A percentile compares a stretch with the other conserved stretches of the same genome.
These are phyloP conservation scores for Syzygium syzygioides DNA, from an alignment of 441 rosid genomes.

Conservation along the genomic window DNA sequence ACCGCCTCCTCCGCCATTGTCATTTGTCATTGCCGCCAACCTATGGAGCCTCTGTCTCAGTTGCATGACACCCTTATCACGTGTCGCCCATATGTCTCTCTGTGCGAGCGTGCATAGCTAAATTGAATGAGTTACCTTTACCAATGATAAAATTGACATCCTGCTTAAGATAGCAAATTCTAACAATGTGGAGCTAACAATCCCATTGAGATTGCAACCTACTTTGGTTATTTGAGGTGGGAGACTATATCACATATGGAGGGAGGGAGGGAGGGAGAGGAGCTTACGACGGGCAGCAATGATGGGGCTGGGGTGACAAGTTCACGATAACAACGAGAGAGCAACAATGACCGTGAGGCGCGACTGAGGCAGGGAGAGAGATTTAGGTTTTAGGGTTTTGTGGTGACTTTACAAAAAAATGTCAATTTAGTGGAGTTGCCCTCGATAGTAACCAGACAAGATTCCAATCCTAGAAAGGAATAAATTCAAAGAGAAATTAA, in stretches of 20 bases:
- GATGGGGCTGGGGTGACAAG: not conserved
- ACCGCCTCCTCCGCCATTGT: not conserved
- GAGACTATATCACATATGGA: not conserved
- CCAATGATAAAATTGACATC: not conserved
- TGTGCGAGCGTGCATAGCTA: fast-evolving
- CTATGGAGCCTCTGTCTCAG: not conserved
- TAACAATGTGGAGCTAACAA: not conserved
- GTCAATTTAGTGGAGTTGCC: not conserved
- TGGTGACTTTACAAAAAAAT: not conserved
- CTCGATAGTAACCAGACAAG: not conserved
- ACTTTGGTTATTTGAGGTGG: not conserved
- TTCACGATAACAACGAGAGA: not conserved
- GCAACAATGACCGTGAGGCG: not conserved
- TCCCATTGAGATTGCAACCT: not conserved
- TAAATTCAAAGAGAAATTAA: not conserved
- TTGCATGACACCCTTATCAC: not conserved
- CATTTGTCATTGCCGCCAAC: not conserved
- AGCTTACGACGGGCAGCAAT: not conserved
- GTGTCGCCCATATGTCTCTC: not conserved
- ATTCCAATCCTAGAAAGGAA: not conserved
- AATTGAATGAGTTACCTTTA: not conserved
- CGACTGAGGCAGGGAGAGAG: not conserved
- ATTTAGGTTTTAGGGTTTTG: not conserved
- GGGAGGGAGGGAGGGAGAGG: not conserved
- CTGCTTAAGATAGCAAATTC: not conserved